phyloP scores from a whole-genome alignment of 2,329 filamentous ascomycete genomes.

The Neofusicoccum sp. region DNA sequence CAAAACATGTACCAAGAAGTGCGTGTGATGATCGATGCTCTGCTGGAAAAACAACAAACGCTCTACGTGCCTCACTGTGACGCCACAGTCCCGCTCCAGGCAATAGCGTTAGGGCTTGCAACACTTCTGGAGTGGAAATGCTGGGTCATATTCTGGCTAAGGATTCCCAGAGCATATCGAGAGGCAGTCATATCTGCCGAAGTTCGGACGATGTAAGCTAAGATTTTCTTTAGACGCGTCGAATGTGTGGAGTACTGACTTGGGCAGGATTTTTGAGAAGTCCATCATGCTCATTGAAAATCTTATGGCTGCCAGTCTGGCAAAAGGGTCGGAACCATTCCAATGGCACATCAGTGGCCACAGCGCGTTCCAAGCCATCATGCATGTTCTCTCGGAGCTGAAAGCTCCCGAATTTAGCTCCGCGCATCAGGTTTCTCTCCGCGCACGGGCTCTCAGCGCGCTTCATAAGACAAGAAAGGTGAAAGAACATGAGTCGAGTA shows the following conservation, averaged over 20 bases:
- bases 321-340: conserved; percentile 32
- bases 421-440: conserved; percentile 22
- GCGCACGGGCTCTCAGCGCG: conserved; percentile 27
- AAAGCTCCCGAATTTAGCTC: conserved; percentile 35
- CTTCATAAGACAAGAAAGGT: conserved; percentile 32
- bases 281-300: conserved; percentile 1
- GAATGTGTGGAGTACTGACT: not conserved
- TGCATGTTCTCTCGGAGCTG: conserved; percentile 39
- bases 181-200: not conserved
- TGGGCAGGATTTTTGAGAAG: not conserved
- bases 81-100: conserved; percentile 31
- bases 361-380: conserved; percentile 27
- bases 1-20: conserved; percentile 35
- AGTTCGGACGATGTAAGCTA: not conserved
- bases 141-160: conserved; percentile 38
- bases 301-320: conserved; percentile 28
- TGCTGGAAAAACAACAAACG: conserved; percentile 32
- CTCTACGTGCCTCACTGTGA: conserved; percentile 34
- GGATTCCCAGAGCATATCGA: conserved; percentile 27
- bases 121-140: conserved; percentile 36
- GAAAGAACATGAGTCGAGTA: conserved; percentile 31
- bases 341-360: conserved; percentile 36
- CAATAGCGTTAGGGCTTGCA: conserved; percentile 30
- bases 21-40: conserved; percentile 34
- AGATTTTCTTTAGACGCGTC: not conserved